A percentile compares a stretch with the other conserved stretches of the same genome.
Conservation (phyloP, 495 filamentous ascomycete genomes). For the Lentithecium fluviatile region DNA sequence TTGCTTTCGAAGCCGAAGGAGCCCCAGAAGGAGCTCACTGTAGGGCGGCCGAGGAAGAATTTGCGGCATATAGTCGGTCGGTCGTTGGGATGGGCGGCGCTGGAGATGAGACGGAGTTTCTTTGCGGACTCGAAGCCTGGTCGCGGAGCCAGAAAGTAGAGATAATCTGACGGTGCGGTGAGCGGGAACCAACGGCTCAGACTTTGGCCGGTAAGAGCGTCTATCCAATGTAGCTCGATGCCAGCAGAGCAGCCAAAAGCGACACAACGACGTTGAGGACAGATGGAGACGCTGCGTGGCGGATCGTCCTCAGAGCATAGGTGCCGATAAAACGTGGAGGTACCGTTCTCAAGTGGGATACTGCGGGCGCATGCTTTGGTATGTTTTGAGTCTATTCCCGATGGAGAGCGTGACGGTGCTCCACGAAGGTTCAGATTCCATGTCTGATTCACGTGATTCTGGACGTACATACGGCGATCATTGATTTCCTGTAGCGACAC, state of each 20-base stretch:
- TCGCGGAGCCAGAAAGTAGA: constrained; percentile 65
- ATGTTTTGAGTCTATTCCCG: not conserved
- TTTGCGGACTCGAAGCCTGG: constrained; percentile 53
- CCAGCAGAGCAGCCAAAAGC: constrained; percentile 69
- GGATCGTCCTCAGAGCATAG: constrained; percentile 65
- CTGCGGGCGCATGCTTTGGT: not conserved
- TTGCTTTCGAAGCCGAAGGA: constrained; percentile 25
- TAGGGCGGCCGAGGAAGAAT: constrained; percentile 21
- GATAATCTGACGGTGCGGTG: constrained; percentile 61
- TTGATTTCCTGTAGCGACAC: constrained; percentile 14
- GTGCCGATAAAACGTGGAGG: constrained; percentile 53
- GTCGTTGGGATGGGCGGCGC: constrained; percentile 49
- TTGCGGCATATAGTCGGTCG: constrained; percentile 24
- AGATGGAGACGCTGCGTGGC: constrained; percentile 67
- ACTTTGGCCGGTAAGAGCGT: constrained; percentile 58
- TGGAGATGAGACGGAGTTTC: constrained; percentile 68
- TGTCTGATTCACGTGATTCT: constrained; percentile 24
- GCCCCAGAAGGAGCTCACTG: constrained; percentile 22
- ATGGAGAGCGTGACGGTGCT: not conserved
- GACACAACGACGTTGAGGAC: constrained; percentile 64
- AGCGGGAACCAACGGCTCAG: constrained; percentile 66
- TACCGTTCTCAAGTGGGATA: constrained; percentile 33
- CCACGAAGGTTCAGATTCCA: constrained; percentile 32
- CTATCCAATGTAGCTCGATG: constrained; percentile 72
- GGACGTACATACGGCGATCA: constrained; percentile 6